These are phyloP conservation scores for Geum urbanum DNA, from an alignment of 306 rosid genomes.

Conservation along the genomic window DNA sequence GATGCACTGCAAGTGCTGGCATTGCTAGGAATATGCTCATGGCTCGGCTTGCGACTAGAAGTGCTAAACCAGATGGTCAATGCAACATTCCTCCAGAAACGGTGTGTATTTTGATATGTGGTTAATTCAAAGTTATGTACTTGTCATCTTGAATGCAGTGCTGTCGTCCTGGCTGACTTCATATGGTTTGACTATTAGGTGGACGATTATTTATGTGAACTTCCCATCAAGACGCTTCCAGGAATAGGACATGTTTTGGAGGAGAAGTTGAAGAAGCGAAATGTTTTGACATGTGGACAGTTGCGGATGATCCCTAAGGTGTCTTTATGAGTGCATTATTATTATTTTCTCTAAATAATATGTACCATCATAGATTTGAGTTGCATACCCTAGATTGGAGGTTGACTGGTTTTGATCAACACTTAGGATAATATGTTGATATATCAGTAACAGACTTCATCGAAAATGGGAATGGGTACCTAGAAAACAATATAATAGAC, in stretches of 20 bases:
- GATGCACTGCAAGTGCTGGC: slow-evolving; percentile 93
- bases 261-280: slow-evolving; percentile 71
- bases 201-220: slow-evolving; percentile 61
- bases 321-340: slow-evolving; percentile 8
- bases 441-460: background rate
- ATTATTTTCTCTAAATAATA: slow-evolving; percentile 7
- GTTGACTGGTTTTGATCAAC: background rate
- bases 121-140: background rate
- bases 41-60: slow-evolving; percentile 93
- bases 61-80: slow-evolving; percentile 96
- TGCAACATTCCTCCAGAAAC: slow-evolving; percentile 61
- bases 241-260: slow-evolving; percentile 76
- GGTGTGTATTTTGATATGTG: slow-evolving; percentile 31
- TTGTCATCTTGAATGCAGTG: slow-evolving; percentile 20
- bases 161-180: slow-evolving; percentile 19
- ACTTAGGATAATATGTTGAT: background rate
- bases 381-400: background rate
- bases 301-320: slow-evolving; percentile 73
- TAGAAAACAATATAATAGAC: background rate
- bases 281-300: slow-evolving; percentile 68
- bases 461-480: background rate
- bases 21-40: slow-evolving; percentile 83
- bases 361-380: background rate
- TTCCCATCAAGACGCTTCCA: slow-evolving; percentile 80
- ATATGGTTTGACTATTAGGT: slow-evolving; percentile 45